Evolutionary conservation across 345 rosid species (phyloP).

Genomic region (Eucalyptus curtisii): DNA sequence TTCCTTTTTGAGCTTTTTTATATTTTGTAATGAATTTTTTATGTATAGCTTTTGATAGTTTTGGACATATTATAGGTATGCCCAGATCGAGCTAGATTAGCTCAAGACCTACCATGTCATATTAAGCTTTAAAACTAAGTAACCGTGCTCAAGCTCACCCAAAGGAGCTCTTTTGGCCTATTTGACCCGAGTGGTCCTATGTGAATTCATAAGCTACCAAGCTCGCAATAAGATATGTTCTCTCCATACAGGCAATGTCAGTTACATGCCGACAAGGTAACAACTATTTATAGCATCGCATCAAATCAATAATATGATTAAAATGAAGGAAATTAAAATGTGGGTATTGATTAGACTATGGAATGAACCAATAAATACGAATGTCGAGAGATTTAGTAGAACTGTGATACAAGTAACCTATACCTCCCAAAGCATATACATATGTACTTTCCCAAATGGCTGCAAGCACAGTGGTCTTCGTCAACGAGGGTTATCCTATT

Average conservation of each 20-base stretch:
- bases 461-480: neutral
- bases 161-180: neutral
- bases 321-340: neutral
- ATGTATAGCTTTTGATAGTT: neutral
- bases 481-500: neutral
- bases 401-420: neutral
- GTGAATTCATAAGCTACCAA: neutral
- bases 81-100: neutral
- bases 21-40: no score
- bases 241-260: neutral
- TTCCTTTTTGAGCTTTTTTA: neutral
- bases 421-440: neutral
- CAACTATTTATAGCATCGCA: neutral
- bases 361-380: neutral
- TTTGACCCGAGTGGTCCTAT: neutral
- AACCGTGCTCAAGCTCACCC: neutral
- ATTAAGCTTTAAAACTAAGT: neutral
- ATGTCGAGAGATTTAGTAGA: neutral
- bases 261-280: neutral
- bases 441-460: neutral
- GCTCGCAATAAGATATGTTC: neutral
- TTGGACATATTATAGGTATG: neutral
- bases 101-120: neutral
- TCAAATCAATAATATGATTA: neutral
- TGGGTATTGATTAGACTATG: neutral